Base-by-base conservation (phyloP, 345 rosid genomes). In the Moringa oleifera region DNA sequence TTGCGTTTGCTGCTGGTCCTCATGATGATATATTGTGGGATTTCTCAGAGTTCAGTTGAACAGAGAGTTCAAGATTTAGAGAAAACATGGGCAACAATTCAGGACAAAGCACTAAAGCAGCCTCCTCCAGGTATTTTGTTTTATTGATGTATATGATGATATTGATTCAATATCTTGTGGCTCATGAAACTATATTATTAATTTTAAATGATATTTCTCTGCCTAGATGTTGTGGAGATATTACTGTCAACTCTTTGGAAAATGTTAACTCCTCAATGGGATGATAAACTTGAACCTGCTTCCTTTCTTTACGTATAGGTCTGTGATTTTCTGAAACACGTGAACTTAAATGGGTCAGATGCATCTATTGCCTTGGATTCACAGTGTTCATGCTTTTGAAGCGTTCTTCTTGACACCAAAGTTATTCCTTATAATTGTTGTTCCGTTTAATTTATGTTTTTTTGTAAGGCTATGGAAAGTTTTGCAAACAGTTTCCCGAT, bases 71-170 rank as follows among this genome's bases (percentile, higher is more conserved):
- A 68, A 68, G 83, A 76, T 64, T 82, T 90, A 66, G 99, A 90
- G 76, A 81, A 69, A 63, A 83, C 68, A 53, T 94, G 97, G 96
- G 77, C 71, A 50, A 70, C 57, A 73, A 51, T 82, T 75, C 96
- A 94, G 82, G 85, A 85, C 36, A 75, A 68, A 71, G 87, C 90
- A 36, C 65, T 78, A 72, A 88, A 79, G 77, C 89, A 82, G 79
- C 90, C 94, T 72, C 79, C 90, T 46, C 96, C 97, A 74, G 97
- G 99, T 88, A 78, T 66, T 28, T 31, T 19, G 25, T 36, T 20
- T 50, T 21, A 28, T 59, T 19, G 9, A 28, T 55, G 37, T 65
- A 20, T 59, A 56, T 63, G 13, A 41, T 41, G 47, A 16, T 41
- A 16, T 41, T 41, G 6, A 1, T 9, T 41, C 47, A 41, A 15